Evolutionary conservation across 2,329 filamentous ascomycete genomes (phyloP), one percentile per base, ranked within the genome.

Genomic region (Venturia nashicola): DNA sequence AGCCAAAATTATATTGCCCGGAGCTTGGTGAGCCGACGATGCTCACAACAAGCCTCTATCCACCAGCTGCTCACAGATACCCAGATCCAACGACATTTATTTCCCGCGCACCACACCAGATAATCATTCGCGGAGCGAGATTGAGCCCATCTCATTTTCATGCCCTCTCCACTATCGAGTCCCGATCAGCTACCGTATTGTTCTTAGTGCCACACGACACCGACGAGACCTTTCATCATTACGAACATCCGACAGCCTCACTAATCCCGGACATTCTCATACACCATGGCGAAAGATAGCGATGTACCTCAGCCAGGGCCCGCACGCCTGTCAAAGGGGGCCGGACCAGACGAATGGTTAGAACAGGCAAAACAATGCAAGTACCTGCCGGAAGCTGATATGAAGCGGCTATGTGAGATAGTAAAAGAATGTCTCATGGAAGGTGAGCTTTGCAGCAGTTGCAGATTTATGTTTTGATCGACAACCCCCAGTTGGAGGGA

Each of bases 351-450:
- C 75, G 92, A 97, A 78, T 99, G 94, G 94, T 83, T 99, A 40
- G 90, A 94, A 73, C 90, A 95, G 76, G 94, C 94, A 55, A 97
- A 96, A 77, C 89, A 94, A 76, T 97, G 94, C 79, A 94, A 96
- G 76, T 97, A 97, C 75, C 83, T 99, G 62, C 94, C 94, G 61
- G 94, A 99, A 78, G 80, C 87, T 67, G 91, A 95, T 72, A 99
- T 99, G 94, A 99, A 99, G 82, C 90, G 96, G 76, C 83, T 99
- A 60, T 99, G 94, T 76, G 94, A 99, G 79, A 96, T 96, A 74
- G 94, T 97, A 66, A 99, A 99, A 80, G 94, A 97, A 78, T 95
- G 91, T 68, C 83, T 99, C 71, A 99, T 99, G 94, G 94, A 99
- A 82, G 91, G 91, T 94, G 74, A 69, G 78, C 12, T 11, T 9